Conservation (phyloP, 805 yeast genomes). For the Candida suzukii region DNA sequence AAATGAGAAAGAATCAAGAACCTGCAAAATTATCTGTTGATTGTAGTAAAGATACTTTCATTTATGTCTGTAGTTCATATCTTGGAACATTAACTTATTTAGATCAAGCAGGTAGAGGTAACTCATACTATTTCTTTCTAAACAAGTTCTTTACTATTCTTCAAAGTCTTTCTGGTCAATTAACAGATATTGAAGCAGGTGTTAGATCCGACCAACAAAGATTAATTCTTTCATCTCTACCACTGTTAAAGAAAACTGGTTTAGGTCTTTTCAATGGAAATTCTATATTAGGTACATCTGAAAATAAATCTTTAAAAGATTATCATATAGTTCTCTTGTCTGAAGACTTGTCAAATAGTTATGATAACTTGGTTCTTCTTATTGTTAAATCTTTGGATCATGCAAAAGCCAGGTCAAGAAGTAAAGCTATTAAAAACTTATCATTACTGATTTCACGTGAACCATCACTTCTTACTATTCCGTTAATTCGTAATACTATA, state of each 20-base stretch:
- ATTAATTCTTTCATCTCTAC: too few relatives aligned
- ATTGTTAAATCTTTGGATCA: conserved; percentile 42
- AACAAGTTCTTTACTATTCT: not conserved
- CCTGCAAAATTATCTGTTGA: conserved; percentile 2
- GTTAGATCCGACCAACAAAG: not conserved
- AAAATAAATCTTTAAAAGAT: not conserved
- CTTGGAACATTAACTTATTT: conserved; percentile 4
- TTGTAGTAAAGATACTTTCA: conserved; percentile 6
- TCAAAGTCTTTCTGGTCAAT: not conserved
- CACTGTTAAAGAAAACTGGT: too few relatives aligned
- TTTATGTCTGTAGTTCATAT: conserved; percentile 3
- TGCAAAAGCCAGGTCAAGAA: conserved; percentile 43
- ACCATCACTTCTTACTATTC: conserved; percentile 39
- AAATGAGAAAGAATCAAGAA: conserved; percentile 17
- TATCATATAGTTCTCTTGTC: conserved; percentile 17
- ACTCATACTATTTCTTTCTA: not conserved
- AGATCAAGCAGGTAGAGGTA: not conserved
- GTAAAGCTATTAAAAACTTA: conserved; percentile 61
- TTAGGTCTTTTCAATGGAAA: not conserved
- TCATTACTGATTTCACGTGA: conserved; percentile 49
- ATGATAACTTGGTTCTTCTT: conserved; percentile 46
- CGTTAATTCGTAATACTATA: conserved; percentile 46
- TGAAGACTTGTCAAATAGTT: conserved; percentile 29
- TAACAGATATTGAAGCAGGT: not conserved
- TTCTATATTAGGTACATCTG: not conserved